These are phyloP conservation scores for Cryptococcus floricola DNA, from an alignment of 1,284 basidiomycete genomes.

Conservation along the genomic window DNA sequence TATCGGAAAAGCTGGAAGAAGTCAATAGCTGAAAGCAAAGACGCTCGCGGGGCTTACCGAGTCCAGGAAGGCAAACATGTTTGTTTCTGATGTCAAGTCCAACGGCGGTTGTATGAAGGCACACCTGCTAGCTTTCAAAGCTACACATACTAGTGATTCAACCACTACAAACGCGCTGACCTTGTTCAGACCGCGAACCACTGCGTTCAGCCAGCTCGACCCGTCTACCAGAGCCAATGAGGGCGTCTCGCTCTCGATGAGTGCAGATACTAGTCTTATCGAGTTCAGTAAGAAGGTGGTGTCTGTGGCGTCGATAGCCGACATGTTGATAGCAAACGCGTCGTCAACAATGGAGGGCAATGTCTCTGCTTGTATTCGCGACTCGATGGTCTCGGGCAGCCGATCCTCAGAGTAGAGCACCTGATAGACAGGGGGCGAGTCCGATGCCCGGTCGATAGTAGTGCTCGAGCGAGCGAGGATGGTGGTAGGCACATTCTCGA, in stretches of 20 bases:
- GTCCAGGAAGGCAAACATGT: constrained; percentile 31
- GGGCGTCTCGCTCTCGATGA: constrained; percentile 30
- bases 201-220: constrained; percentile 36
- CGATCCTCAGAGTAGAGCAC: constrained; percentile 1
- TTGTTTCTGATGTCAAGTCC: constrained; percentile 19
- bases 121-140: constrained; percentile 53
- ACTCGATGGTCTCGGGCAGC: neutral
- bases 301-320: constrained; percentile 3
- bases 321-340: constrained; percentile 17
- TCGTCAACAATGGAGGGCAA: constrained; percentile 20
- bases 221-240: constrained; percentile 19
- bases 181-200: constrained; percentile 30
- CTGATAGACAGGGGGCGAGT: neutral
- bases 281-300: constrained; percentile 9
- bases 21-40: constrained; percentile 9
- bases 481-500: neutral
- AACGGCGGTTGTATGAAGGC: constrained; percentile 21
- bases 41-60: constrained; percentile 15
- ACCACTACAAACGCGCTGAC: constrained; percentile 66
- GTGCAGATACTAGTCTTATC: constrained; percentile 12
- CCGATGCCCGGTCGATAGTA: neutral
- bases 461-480: neutral
- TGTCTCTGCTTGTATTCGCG: constrained; percentile 9
- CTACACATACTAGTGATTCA: constrained; percentile 58
- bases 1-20: constrained; percentile 64